These are phyloP conservation scores for Phellopilus nigrolimitatus DNA, from an alignment of 1,284 basidiomycete species.

Conservation along the genomic window DNA sequence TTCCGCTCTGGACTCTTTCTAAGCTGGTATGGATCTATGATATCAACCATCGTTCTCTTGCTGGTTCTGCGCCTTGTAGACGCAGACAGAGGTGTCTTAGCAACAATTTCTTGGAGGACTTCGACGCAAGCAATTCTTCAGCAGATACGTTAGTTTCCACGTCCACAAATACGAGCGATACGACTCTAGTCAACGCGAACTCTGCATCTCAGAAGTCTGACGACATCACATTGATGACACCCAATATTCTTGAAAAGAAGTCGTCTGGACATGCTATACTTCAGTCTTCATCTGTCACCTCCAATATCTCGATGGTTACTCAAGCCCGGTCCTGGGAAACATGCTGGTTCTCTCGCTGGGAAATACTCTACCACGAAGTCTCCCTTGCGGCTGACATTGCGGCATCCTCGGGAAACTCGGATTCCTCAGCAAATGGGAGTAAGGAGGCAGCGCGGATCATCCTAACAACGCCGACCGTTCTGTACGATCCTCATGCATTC, in stretches of 20 bases:
- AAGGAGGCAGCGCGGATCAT: slow-evolving; percentile 12
- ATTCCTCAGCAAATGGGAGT: background rate
- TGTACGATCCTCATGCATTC: slow-evolving; percentile 2
- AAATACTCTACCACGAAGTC: slow-evolving; percentile 17
- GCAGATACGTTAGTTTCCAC: slow-evolving; percentile 12
- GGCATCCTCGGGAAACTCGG: background rate
- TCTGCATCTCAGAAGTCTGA: background rate
- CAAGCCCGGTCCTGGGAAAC: slow-evolving; percentile 11
- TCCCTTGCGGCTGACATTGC: slow-evolving; percentile 13
- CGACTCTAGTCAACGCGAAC: slow-evolving; percentile 6
- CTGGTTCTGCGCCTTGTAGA: background rate
- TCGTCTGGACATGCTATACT: background rate
- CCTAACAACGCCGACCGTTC: slow-evolving; percentile 4
- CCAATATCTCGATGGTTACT: background rate
- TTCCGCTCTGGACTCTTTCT: slow-evolving; percentile 21
- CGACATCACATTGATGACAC: background rate
- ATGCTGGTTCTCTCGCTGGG: slow-evolving; percentile 19
- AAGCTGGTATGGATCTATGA: slow-evolving; percentile 20
- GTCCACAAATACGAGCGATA: slow-evolving; percentile 6
- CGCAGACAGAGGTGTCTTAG: background rate
- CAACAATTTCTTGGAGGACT: background rate
- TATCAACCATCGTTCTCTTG: slow-evolving; percentile 11
- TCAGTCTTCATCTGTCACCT: background rate
- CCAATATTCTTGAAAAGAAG: background rate
- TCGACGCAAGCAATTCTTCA: slow-evolving; percentile 10